Evolutionary conservation across 345 rosid species (phyloP).

Genomic region (Limnanthes douglasii): DNA sequence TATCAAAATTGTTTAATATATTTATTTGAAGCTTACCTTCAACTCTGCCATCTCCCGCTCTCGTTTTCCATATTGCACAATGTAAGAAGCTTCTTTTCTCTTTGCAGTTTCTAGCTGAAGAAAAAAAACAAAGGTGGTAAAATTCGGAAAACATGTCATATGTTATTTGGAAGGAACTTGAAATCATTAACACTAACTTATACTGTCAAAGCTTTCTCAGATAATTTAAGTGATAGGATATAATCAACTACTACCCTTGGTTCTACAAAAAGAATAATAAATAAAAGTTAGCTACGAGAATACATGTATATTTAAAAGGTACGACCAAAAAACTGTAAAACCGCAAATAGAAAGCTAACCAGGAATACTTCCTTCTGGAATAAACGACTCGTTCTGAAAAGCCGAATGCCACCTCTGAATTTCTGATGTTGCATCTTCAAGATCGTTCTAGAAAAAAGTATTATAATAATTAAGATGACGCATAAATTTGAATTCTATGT

Average conservation of each 20-base stretch:
- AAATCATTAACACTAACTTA: constrained; percentile 33
- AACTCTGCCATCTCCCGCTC: constrained; percentile 94
- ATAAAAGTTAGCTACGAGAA: constrained; percentile 1
- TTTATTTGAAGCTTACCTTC: constrained; percentile 38
- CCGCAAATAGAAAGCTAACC: constrained; percentile 34
- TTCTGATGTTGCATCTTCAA: constrained; percentile 65
- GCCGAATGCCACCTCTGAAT: constrained; percentile 78
- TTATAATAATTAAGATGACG: not conserved
- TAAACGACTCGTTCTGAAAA: constrained; percentile 54
- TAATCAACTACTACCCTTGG: constrained; percentile 55
- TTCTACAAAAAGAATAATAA: constrained; percentile 29
- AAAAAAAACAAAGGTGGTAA: constrained; percentile 8
- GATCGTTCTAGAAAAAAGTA: constrained; percentile 33
- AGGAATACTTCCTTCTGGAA: constrained; percentile 51
- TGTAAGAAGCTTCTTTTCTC: constrained; percentile 96
- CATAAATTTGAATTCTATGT: not conserved
- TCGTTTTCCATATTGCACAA: constrained; percentile 85
- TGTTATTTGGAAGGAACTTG: not conserved
- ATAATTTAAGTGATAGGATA: constrained; percentile 69
- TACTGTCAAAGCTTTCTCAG: constrained; percentile 73
- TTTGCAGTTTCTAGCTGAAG: constrained; percentile 79
- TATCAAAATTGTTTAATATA: too few species aligned
- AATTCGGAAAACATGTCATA: too few species aligned
- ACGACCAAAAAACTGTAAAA: not conserved
- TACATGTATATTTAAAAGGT: not conserved